Conservation (phyloP, 2,329 filamentous ascomycete genomes). For the Pestalotiopsis sp. region DNA sequence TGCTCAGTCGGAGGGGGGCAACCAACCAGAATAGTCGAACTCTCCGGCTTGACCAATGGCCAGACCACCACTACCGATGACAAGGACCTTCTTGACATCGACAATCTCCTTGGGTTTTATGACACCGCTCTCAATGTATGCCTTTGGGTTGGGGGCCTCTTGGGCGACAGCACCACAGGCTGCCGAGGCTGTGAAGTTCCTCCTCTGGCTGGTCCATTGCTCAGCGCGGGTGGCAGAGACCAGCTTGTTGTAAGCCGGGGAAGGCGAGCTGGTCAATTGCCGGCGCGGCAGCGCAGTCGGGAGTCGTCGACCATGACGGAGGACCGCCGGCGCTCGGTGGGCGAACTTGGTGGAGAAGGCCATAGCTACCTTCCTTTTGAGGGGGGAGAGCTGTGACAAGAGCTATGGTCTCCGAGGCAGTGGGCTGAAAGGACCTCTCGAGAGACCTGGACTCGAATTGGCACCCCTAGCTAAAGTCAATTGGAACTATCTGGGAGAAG, state of each 20-base stretch:
- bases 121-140: constrained; percentile 86
- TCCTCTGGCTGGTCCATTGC: constrained; percentile 40
- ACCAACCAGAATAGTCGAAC: constrained; percentile 96
- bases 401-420: constrained; percentile 18
- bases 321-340: constrained; percentile 58
- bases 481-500: constrained; percentile 16
- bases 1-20: constrained; percentile 8
- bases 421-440: constrained; percentile 21
- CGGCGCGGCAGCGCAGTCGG: constrained; percentile 46
- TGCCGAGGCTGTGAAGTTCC: constrained; percentile 49
- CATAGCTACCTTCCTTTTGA: constrained; percentile 19
- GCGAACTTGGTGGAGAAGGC: constrained; percentile 43
- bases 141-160: constrained; percentile 77
- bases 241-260: constrained; percentile 33
- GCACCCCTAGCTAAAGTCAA: constrained; percentile 31
- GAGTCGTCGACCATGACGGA: constrained; percentile 56
- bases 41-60: constrained; percentile 97
- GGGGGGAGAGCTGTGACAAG: constrained; percentile 10
- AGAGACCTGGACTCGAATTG: constrained; percentile 26
- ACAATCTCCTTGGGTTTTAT: constrained; percentile 79
- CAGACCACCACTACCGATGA: constrained; percentile 93
- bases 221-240: constrained; percentile 36
- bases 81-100: constrained; percentile 94
- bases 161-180: constrained; percentile 54
- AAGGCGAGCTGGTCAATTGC: constrained; percentile 41